Conservation (phyloP, 176 grass and related monocot species). For the Phoenix dactylifera region DNA sequence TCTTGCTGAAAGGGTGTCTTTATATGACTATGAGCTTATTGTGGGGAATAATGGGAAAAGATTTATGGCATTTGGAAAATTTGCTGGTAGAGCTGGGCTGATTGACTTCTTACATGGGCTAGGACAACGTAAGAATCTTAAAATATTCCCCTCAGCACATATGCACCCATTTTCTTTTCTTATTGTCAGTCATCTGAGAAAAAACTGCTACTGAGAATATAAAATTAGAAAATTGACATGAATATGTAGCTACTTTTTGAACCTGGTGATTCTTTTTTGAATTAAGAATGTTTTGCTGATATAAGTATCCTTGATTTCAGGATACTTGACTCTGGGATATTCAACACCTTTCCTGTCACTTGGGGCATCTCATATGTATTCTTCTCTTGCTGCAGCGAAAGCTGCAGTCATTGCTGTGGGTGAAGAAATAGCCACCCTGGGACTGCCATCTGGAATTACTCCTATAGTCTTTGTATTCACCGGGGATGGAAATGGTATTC, state of each 20-base stretch:
- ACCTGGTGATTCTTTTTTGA: too few relatives aligned
- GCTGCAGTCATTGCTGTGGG: constrained; percentile 74
- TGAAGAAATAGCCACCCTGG: constrained; percentile 89
- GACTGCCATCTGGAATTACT: constrained; percentile 76
- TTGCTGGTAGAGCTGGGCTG: constrained; percentile 89
- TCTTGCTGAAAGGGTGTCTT: constrained; percentile 70
- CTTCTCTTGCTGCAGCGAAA: constrained; percentile 83
- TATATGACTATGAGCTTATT: constrained; percentile 93
- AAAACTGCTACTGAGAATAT: too few relatives aligned
- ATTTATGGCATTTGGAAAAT: constrained; percentile 86
- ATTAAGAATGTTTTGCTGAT: not conserved
- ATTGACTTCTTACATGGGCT: constrained; percentile 96
- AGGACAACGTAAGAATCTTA: constrained; percentile 58
- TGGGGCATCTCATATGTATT: constrained; percentile 94
- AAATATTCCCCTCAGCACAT: constrained; percentile 5
- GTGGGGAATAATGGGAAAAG: constrained; percentile 69
- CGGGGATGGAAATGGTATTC: constrained; percentile 88
- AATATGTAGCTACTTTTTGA: too few relatives aligned
- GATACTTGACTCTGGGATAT: constrained; percentile 89
- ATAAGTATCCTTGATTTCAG: constrained; percentile 28
- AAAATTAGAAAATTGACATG: too few relatives aligned
- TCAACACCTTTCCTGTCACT: constrained; percentile 92
- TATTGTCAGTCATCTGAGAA: not conserved
- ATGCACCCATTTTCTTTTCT: constrained; percentile 1
- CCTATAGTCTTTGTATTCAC: constrained; percentile 88